Evolutionary conservation across 208 protist species (phyloP).

Genomic region (Leptomonas seymouri): DNA sequence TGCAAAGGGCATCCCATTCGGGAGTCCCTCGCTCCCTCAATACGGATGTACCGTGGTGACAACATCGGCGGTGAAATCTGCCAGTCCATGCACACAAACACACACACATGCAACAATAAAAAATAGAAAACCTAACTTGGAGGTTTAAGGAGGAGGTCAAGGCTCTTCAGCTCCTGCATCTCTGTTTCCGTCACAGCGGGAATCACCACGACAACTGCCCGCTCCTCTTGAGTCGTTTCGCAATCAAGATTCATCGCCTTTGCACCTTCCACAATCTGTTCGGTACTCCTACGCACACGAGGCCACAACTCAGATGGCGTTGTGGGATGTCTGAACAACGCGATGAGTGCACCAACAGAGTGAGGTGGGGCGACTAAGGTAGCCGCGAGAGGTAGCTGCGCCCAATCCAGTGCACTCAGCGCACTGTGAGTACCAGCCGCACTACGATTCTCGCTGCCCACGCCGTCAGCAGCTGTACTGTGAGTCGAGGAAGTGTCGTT

Average conservation of each 20-base stretch:
- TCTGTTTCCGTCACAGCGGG: background rate
- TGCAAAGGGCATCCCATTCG: no score
- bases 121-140: background rate
- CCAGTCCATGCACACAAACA: no score
- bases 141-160: background rate
- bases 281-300: background rate
- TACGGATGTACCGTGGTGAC: background rate
- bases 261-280: background rate
- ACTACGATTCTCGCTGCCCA: background rate
- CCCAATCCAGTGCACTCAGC: background rate
- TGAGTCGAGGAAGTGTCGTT: background rate
- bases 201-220: background rate
- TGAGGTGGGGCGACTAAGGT: background rate
- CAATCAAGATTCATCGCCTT: background rate
- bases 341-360: slow-evolving; percentile 8
- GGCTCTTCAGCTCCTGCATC: background rate
- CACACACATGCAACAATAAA: background rate
- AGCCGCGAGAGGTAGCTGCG: background rate
- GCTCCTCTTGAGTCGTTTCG: background rate
- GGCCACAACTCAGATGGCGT: background rate
- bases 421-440: background rate
- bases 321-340: slow-evolving; percentile 1
- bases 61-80: no score
- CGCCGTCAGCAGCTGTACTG: background rate
- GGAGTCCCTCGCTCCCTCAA: background rate